Evolutionary conservation across 805 yeast species (phyloP).

Genomic region (Wickerhamomyces subpelliculosus): DNA sequence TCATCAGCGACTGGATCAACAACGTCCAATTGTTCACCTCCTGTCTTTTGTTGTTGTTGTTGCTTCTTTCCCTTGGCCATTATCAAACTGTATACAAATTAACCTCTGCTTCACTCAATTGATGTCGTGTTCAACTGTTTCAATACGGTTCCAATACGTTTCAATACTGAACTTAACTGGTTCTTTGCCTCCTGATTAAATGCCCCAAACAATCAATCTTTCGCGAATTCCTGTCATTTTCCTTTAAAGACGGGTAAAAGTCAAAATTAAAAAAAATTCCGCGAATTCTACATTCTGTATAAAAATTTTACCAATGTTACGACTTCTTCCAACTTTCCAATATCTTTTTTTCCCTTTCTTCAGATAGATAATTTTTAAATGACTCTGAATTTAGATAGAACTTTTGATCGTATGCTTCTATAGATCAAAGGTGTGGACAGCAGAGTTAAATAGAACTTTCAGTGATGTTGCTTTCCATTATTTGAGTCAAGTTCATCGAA

Average conservation of each 20-base stretch:
- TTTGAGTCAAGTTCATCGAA: not conserved
- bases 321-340: not conserved
- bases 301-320: not conserved
- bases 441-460: conserved; percentile 39
- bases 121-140: no score
- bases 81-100: not conserved
- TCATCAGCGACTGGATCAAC: conserved; percentile 11
- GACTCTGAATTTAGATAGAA: conserved; percentile 35
- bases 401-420: conserved; percentile 25
- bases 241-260: no score
- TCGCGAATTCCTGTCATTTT: no score
- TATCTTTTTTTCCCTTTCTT: conserved; percentile 13
- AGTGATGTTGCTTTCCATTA: not conserved
- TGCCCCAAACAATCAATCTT: no score
- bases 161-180: no score
- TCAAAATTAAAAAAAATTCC: no score
- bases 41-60: no score
- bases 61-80: conserved; percentile 7
- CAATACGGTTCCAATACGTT: no score
- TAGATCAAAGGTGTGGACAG: conserved; percentile 40
- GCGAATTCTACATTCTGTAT: no score
- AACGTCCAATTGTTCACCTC: conserved; percentile 9
- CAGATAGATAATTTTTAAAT: conserved; percentile 22
- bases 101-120: no score
- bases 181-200: no score